Percentiles rank a stretch among this genome's conserved stretches.
Conservation (phyloP, 768 basidiomycete genomes). For the Kockovaella imperatae region DNA sequence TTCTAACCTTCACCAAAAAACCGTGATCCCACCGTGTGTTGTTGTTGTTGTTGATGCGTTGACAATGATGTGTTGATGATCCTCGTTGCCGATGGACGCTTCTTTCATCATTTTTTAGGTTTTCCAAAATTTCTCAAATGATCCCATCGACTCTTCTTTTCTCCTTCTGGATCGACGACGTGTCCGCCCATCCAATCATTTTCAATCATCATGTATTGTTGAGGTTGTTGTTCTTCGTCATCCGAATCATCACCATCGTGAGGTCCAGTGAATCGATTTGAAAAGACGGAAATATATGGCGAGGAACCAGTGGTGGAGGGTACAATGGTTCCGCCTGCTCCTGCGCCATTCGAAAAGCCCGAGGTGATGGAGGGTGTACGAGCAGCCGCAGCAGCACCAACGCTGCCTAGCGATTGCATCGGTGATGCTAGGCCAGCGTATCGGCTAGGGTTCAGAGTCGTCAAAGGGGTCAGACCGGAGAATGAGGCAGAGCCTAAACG, state of each 20-base stretch:
- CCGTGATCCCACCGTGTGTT: too few relatives aligned
- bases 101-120: too few relatives aligned
- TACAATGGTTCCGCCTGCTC: constrained; percentile 1
- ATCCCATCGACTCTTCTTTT: constrained; percentile 13
- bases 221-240: constrained; percentile 21
- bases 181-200: constrained; percentile 34
- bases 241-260: constrained; percentile 34
- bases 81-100: constrained; percentile 10
- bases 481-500: too few relatives aligned
- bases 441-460: too few relatives aligned
- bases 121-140: too few relatives aligned
- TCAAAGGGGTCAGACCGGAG: too few relatives aligned
- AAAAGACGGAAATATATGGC: constrained; percentile 30
- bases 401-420: constrained; percentile 22
- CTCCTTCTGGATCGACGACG: constrained; percentile 10
- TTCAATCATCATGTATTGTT: constrained; percentile 30
- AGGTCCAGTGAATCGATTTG: constrained; percentile 22
- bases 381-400: constrained; percentile 8
- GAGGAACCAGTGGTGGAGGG: constrained; percentile 5
- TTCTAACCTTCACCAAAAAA: too few relatives aligned
- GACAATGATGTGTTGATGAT: too few relatives aligned
- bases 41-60: too few relatives aligned
- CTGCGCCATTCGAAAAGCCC: background rate
- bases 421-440: constrained; percentile 8
- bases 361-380: constrained; percentile 5